Evolutionary conservation across 2,329 filamentous ascomycete species (phyloP), one percentile per base, ranked within the genome.

Genomic region (Neophaeococcomyces aloes): DNA sequence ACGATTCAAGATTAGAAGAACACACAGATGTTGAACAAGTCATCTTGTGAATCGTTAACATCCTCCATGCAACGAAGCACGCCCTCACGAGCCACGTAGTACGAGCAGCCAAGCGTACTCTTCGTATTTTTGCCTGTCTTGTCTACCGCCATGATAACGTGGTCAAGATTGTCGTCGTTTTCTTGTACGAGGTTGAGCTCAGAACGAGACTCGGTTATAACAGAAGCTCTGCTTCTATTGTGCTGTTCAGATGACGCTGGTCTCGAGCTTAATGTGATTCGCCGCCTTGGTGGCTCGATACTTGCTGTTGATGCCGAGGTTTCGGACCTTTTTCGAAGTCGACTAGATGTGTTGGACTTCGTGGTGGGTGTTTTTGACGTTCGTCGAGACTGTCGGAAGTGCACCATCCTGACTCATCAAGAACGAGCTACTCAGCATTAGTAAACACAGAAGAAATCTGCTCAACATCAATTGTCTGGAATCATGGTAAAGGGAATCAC

Each of bases 131-230:
- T 73, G n/a, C 79, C 74, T 49, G 74, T 78, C 59, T 89, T 70
- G 46, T 93, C 79, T 18, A 94, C 67, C 1, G 86, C 84, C 78
- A 94, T 85, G 46, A 94, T 74, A 19, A 86, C 65, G 57, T 91
- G 84, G 44, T 76, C 74, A 29, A 79, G 57, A 0, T 66, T 58
- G 44, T 80, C 76, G 29, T 69, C 66, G 29, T 68, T 62, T 38
- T 64, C 61, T 23, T 57, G 53, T 34, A 59, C 54, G 30, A 56
- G 53, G 21, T 59, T 57, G 13, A 7, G 59, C 7, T 6, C 17
- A 13, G 13, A 17, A 38, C 61, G 60, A 25, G 55, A 56, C 17
- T 27, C 2, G 8, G 29, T 10, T 4, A n/a, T 15, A 30, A 14
- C 23, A 27, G 23, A 10, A 10, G 23, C 23, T 19, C 30, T 34